Evolutionary conservation across 2,329 filamentous ascomycete species (phyloP), one percentile per base, ranked within the genome.

Genomic region (Parascedosporium putredinis): DNA sequence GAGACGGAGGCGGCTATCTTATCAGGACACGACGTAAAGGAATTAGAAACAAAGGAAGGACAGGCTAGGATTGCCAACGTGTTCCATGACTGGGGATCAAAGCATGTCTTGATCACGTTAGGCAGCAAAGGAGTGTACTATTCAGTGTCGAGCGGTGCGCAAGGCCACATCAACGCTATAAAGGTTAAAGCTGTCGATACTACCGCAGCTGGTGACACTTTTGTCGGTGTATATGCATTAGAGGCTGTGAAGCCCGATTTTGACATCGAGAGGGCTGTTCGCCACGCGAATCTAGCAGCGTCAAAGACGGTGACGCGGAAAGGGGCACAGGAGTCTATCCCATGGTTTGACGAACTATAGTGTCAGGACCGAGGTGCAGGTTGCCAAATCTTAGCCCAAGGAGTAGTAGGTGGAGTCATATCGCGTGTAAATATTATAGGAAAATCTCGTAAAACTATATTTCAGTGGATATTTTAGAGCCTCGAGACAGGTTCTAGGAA

Each of bases 171-270:
- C 4, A 64, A 69, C 2, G 88, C 86, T 0, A 74, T 78, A 54
- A 84, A 85, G 64, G 84, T 88, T 3, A 67, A 64, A 18, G 91
- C 97, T 2, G 80, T 96, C 4, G 91, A 97, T 64, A 97, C 91
- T 1, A 97, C 91, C 6, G 91, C 86, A 2, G 93, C 93, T 4
- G 91, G 91, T 0, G 91, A 97, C 64, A 96, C 91, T 0, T 96
- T 96, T 67, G 87, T 94, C 4, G 91, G 93, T 2, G 85, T 81
- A 20, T 95, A 95, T 63, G 86, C 88, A 2, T 78, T 93, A 23
- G 78, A 81, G 51, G 76, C 84, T 25, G 86, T 87, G 34, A 73
- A 62, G 48, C 61, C 61, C 51, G 53, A 51, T 10, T 76, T 80
- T 51, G 72, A 76, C 51, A 73, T 85, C 42, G 76, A 76, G 52